Conservation (phyloP, 306 rosid genomes). For the Vigna radiata region DNA sequence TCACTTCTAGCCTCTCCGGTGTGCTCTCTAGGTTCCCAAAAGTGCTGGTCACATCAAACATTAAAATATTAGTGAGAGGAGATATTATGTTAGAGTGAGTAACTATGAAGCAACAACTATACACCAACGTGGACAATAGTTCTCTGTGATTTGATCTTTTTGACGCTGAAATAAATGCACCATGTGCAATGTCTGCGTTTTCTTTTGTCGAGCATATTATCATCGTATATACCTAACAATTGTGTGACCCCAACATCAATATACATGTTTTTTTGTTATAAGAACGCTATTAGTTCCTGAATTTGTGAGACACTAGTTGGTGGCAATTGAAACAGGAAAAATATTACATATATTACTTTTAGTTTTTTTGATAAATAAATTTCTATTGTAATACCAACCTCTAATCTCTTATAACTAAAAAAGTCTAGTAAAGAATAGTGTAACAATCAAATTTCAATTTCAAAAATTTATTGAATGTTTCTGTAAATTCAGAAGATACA, state of each 20-base stretch:
- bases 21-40: conserved; percentile 94
- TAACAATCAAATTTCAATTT: too few relatives aligned
- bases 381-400: too few relatives aligned
- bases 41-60: conserved; percentile 60
- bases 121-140: background rate
- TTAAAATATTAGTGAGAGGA: background rate
- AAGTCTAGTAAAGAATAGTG: too few relatives aligned
- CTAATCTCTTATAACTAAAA: too few relatives aligned
- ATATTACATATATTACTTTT: too few relatives aligned
- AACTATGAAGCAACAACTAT: conserved; percentile 33
- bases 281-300: too few relatives aligned
- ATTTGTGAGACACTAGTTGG: too few relatives aligned
- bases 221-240: background rate
- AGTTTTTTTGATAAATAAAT: too few relatives aligned
- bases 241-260: background rate
- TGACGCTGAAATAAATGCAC: background rate
- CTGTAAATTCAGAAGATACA: too few relatives aligned
- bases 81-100: conserved; percentile 1
- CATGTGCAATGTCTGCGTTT: background rate
- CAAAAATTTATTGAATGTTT: too few relatives aligned
- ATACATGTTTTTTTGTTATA: background rate
- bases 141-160: background rate
- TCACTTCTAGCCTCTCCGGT: conserved; percentile 85
- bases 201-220: background rate
- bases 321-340: too few relatives aligned